Evolutionary conservation across 192 early-diverging fungal genomes (phyloP).

Genomic region (Pilaira anomala): DNA sequence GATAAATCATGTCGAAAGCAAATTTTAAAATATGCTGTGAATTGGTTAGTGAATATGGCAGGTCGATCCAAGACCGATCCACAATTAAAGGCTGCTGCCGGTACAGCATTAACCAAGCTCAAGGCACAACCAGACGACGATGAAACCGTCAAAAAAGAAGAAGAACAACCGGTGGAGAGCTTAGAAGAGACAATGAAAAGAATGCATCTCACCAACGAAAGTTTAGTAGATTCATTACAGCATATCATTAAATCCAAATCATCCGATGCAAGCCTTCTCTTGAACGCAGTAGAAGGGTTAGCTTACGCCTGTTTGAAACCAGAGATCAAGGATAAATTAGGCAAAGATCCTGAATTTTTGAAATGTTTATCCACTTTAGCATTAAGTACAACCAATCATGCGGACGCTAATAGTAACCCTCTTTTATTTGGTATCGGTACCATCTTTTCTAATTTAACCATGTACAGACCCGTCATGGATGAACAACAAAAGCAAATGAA

Average conservation of each 20-base stretch:
- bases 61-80: constrained; percentile 32
- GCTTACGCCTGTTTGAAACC: constrained; percentile 76
- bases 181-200: constrained; percentile 40
- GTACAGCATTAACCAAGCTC: constrained; percentile 63
- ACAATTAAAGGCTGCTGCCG: constrained; percentile 51
- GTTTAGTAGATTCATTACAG: constrained; percentile 55
- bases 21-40: constrained; percentile 49
- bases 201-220: constrained; percentile 24
- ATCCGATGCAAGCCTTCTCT: constrained; percentile 30
- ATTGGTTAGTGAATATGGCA: constrained; percentile 49
- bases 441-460: constrained; percentile 76
- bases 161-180: constrained; percentile 21
- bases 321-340: constrained; percentile 65
- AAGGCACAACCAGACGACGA: constrained; percentile 12
- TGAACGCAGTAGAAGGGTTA: constrained; percentile 74
- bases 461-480: constrained; percentile 60
- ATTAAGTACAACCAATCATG: constrained; percentile 35
- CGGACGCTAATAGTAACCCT: constrained; percentile 38
- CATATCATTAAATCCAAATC: constrained; percentile 43
- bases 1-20: constrained; percentile 58
- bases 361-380: constrained; percentile 52
- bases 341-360: constrained; percentile 55
- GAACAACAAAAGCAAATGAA: constrained; percentile 80
- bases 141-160: neutral
- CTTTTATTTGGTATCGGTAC: constrained; percentile 71